Evolutionary conservation across 192 early-diverging fungal genomes (phyloP).

Genomic region (Umbelopsis sp.): DNA sequence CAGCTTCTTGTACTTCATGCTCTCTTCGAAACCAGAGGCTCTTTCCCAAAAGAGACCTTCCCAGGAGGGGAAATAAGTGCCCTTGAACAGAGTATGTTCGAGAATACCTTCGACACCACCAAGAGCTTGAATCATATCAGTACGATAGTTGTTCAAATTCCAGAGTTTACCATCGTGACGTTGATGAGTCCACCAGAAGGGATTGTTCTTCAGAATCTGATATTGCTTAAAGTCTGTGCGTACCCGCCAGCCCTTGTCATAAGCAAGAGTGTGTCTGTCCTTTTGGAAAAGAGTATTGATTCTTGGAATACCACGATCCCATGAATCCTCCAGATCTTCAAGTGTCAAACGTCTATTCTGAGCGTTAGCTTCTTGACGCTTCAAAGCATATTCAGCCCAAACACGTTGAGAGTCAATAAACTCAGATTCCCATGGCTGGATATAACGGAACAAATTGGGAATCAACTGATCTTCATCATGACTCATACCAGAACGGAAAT

Average conservation of each 20-base stretch:
- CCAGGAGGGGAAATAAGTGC: slow-evolving; percentile 98
- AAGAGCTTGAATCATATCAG: slow-evolving; percentile 98
- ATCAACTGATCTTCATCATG: slow-evolving; percentile 97
- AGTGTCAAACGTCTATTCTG: slow-evolving; percentile 98
- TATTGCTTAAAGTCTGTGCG: slow-evolving; percentile 98
- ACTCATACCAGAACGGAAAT: slow-evolving; percentile 98
- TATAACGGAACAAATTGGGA: slow-evolving; percentile 96
- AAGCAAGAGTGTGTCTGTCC: slow-evolving; percentile 98
- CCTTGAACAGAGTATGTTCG: slow-evolving; percentile 98
- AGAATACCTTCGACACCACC: slow-evolving; percentile 99
- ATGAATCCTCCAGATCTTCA: slow-evolving; percentile 97
- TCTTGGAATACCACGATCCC: slow-evolving; percentile 98
- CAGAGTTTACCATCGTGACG: slow-evolving; percentile 44
- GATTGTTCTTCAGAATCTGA: slow-evolving; percentile 93
- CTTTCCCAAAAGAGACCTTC: slow-evolving; percentile 98
- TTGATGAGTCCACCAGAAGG: slow-evolving; percentile 94
- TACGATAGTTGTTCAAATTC: slow-evolving; percentile 96
- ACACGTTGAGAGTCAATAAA: slow-evolving; percentile 99
- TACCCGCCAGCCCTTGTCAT: slow-evolving; percentile 99
- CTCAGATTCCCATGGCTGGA: slow-evolving; percentile 99
- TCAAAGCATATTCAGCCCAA: slow-evolving; percentile 98
- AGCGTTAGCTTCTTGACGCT: slow-evolving; percentile 94
- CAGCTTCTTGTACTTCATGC: slow-evolving; percentile 95
- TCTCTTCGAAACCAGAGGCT: slow-evolving; percentile 77
- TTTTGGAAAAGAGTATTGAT: slow-evolving; percentile 99